Conservation (phyloP, 2,329 filamentous ascomycete species). For the Pseudocercospora eumusae region DNA sequence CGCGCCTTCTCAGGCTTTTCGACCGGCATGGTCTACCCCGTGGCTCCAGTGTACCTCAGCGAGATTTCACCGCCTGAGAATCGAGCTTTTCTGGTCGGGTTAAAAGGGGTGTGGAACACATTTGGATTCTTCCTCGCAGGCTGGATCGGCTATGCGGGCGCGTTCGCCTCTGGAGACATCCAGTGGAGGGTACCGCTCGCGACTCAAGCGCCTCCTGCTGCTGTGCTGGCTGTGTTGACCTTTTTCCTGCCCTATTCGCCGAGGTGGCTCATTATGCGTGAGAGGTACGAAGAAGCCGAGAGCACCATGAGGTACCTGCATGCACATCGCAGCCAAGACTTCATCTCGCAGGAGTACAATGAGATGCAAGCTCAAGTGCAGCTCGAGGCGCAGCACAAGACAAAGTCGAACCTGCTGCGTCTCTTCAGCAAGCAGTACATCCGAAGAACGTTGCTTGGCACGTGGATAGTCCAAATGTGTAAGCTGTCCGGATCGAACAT, state of each 20-base stretch:
- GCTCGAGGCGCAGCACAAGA: constrained; percentile 30
- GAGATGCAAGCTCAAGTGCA: constrained; percentile 39
- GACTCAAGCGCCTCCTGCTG: constrained; percentile 37
- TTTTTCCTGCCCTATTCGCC: constrained; percentile 28
- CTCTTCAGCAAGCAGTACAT: constrained; percentile 37
- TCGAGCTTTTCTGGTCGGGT: constrained; percentile 37
- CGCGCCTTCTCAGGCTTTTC: constrained; percentile 34
- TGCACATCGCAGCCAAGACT: constrained; percentile 27
- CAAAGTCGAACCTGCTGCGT: constrained; percentile 10
- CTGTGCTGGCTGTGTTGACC: constrained; percentile 19
- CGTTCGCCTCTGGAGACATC: constrained; percentile 35
- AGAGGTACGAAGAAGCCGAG: constrained; percentile 32
- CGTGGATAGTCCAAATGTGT: constrained; percentile 41
- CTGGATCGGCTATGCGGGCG: constrained; percentile 47
- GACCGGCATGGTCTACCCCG: constrained; percentile 33
- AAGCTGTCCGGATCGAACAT: constrained; percentile 42
- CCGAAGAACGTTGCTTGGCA: constrained; percentile 39
- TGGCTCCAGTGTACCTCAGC: constrained; percentile 38
- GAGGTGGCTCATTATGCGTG: constrained; percentile 31
- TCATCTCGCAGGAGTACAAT: constrained; percentile 33
- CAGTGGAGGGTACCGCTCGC: constrained; percentile 44
- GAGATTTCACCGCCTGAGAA: constrained; percentile 37
- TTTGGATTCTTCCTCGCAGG: constrained; percentile 44
- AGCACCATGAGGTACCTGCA: constrained; percentile 36
- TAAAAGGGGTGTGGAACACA: constrained; percentile 37